Evolutionary conservation across 2,329 filamentous ascomycete species (phyloP).

Genomic region (Aureobasidium sp.): DNA sequence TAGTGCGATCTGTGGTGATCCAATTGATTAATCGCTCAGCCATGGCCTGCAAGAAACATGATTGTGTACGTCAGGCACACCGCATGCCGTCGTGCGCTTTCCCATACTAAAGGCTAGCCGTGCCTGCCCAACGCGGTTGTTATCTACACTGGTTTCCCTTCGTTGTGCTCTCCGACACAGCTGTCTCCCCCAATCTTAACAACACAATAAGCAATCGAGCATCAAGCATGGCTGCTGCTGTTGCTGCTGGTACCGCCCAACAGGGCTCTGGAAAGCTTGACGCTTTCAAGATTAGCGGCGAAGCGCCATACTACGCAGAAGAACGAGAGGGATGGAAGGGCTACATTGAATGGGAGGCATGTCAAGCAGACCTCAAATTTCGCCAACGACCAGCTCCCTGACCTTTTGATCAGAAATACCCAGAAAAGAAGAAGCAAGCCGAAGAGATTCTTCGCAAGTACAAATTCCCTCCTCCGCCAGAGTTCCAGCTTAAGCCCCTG

Average conservation of each 20-base stretch:
- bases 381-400: background rate
- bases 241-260: background rate
- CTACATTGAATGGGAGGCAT: constrained; percentile 58
- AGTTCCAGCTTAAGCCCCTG: constrained; percentile 36
- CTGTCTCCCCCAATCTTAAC: background rate
- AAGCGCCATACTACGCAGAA: constrained; percentile 31
- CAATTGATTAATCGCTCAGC: background rate
- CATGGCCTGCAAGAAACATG: background rate
- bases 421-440: constrained; percentile 56
- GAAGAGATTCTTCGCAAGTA: constrained; percentile 47
- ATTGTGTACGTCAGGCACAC: constrained; percentile 5
- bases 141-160: background rate
- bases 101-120: background rate
- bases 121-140: background rate
- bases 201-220: background rate
- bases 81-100: background rate
- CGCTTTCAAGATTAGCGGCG: background rate
- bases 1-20: constrained; percentile 1
- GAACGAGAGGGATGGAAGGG: constrained; percentile 39
- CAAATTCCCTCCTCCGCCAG: constrained; percentile 40
- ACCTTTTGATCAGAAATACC: constrained; percentile 39
- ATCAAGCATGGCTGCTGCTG: background rate
- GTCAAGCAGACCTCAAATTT: background rate
- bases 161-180: background rate
- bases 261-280: background rate